These are phyloP conservation scores for Saposhnikovia divaricata DNA, from an alignment of 129 eudicot species.

Conservation along the genomic window DNA sequence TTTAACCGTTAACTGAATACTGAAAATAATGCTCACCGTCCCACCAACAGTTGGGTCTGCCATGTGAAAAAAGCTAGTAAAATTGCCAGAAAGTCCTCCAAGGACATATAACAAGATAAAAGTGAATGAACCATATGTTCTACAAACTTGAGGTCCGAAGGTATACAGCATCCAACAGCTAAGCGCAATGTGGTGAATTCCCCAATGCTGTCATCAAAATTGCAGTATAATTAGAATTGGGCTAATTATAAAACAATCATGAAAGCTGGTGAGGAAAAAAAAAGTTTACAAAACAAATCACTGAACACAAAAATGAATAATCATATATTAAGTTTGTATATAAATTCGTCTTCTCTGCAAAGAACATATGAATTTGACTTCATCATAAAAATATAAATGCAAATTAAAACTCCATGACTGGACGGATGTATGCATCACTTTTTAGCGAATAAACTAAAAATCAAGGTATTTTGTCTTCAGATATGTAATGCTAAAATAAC, in stretches of 20 bases:
- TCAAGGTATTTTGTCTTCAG: not conserved
- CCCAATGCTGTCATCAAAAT: slow-evolving; percentile 58
- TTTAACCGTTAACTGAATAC: not conserved
- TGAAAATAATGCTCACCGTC: slow-evolving; percentile 43
- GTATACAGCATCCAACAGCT: slow-evolving; percentile 62
- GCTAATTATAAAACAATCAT: not conserved
- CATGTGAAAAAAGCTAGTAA: slow-evolving; percentile 76
- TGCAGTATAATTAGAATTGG: not conserved
- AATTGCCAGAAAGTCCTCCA: slow-evolving; percentile 82
- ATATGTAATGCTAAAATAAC: slow-evolving; percentile 8
- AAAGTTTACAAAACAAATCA: not conserved
- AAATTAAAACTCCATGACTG: not conserved
- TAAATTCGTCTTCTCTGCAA: not conserved
- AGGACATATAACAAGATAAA: slow-evolving; percentile 69
- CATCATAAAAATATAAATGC: not conserved
- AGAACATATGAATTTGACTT: not conserved
- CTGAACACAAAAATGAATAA: not conserved
- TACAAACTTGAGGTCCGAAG: slow-evolving; percentile 69
- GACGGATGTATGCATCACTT: not conserved
- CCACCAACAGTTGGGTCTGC: slow-evolving; percentile 90
- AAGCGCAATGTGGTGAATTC: slow-evolving; percentile 61
- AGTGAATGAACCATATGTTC: slow-evolving; percentile 64
- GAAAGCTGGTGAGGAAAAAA: not conserved
- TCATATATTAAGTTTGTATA: not conserved
- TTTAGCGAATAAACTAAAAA: not conserved